Evolutionary conservation across 2,329 filamentous ascomycete genomes (phyloP).

Genomic region (Apiospora arundinis): DNA sequence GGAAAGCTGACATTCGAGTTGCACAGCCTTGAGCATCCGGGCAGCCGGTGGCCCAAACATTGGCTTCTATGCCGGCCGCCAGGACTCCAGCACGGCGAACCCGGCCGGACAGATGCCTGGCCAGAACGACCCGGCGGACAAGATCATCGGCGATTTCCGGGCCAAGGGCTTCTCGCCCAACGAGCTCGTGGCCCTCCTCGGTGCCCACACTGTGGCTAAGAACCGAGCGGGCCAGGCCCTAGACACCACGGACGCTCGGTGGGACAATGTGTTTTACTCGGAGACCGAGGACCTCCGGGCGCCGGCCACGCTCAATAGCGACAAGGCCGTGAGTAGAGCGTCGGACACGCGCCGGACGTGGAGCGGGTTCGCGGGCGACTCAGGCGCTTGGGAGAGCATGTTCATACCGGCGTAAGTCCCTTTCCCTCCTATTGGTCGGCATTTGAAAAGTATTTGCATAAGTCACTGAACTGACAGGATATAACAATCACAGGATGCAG

Average conservation of each 20-base stretch:
- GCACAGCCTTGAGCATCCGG: slow-evolving; percentile 34
- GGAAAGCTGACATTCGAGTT: neutral
- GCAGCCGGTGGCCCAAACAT: slow-evolving; percentile 33
- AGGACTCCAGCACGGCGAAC: slow-evolving; percentile 33
- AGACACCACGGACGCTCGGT: slow-evolving; percentile 55
- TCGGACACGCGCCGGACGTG: slow-evolving; percentile 33
- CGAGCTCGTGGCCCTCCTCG: slow-evolving; percentile 60
- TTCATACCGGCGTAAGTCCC: slow-evolving; percentile 37
- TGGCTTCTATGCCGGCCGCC: slow-evolving; percentile 35
- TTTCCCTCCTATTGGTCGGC: neutral
- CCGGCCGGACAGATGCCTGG: slow-evolving; percentile 31
- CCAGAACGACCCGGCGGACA: slow-evolving; percentile 41
- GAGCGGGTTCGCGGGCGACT: slow-evolving; percentile 32
- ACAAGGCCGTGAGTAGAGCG: slow-evolving; percentile 34
- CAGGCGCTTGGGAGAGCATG: slow-evolving; percentile 33
- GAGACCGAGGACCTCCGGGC: slow-evolving; percentile 40
- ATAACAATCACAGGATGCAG: slow-evolving; percentile 32
- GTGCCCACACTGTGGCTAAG: slow-evolving; percentile 57
- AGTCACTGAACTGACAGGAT: neutral
- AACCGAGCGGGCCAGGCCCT: slow-evolving; percentile 46
- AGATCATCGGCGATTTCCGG: slow-evolving; percentile 52
- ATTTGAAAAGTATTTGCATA: neutral
- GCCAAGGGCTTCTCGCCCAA: slow-evolving; percentile 56
- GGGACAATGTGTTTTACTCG: slow-evolving; percentile 58
- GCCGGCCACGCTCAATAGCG: slow-evolving; percentile 34